These are phyloP conservation scores for Saccharum hybrid DNA, from an alignment of 202 grass and related monocot genomes.

Conservation along the genomic window DNA sequence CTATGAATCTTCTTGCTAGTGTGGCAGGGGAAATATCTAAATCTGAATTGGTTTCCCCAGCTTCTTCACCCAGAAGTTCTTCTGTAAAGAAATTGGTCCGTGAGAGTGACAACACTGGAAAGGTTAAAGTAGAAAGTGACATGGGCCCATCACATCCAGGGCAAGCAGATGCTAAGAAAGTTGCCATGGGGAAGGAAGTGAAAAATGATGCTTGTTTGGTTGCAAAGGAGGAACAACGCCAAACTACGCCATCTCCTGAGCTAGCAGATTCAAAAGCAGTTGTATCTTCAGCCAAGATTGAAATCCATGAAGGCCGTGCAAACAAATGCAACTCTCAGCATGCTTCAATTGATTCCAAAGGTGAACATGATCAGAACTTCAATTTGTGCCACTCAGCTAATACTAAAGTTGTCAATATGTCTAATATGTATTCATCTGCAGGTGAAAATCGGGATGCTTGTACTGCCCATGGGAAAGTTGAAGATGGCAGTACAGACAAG, in stretches of 20 bases:
- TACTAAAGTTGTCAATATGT: constrained; percentile 21
- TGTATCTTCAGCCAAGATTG: constrained; percentile 40
- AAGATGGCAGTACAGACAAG: constrained; percentile 35
- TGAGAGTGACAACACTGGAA: constrained; percentile 43
- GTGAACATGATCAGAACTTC: constrained; percentile 31
- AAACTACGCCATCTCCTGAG: constrained; percentile 21
- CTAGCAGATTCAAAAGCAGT: constrained; percentile 38
- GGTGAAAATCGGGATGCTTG: constrained; percentile 17
- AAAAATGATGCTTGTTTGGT: constrained; percentile 37
- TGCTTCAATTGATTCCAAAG: constrained; percentile 22
- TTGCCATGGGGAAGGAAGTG: constrained; percentile 38
- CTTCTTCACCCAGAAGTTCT: constrained; percentile 46
- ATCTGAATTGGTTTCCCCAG: constrained; percentile 63
- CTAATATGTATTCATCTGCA: constrained; percentile 23
- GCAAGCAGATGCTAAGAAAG: constrained; percentile 38
- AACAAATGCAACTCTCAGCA: background rate
- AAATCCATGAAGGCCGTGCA: constrained; percentile 35
- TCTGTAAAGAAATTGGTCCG: constrained; percentile 35
- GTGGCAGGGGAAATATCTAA: constrained; percentile 83
- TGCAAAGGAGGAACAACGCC: constrained; percentile 29
- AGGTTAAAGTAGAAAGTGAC: constrained; percentile 47
- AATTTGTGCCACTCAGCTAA: background rate
- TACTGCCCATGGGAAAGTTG: constrained; percentile 36
- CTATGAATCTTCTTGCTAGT: constrained; percentile 83
- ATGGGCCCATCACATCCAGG: constrained; percentile 19